phyloP scores from a whole-genome alignment of 78 protist genomes.

The Protostelium mycophagum region DNA sequence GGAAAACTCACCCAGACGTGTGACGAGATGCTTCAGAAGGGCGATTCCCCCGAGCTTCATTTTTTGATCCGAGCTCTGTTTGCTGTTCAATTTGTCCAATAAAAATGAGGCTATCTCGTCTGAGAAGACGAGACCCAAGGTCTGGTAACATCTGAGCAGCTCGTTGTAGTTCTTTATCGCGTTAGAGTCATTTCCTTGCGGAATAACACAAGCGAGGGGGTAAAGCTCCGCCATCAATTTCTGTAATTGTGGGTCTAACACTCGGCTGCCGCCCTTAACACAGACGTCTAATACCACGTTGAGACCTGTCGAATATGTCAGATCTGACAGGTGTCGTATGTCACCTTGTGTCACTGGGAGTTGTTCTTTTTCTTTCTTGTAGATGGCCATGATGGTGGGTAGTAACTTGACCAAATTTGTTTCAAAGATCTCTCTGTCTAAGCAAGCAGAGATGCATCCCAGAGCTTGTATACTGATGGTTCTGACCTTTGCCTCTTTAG shows the following conservation, averaged over 20 bases:
- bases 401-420: slow-evolving; percentile 25
- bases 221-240: slow-evolving; percentile 24
- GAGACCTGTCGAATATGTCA: slow-evolving; percentile 18
- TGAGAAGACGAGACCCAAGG: slow-evolving; percentile 58
- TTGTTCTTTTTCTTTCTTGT: slow-evolving; percentile 51
- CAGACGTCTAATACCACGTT: slow-evolving; percentile 37
- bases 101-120: slow-evolving; percentile 42
- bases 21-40: slow-evolving; percentile 51
- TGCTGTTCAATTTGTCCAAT: slow-evolving; percentile 21
- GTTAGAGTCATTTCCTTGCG: slow-evolving; percentile 31
- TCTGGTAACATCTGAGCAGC: slow-evolving; percentile 69
- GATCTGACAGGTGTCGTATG: background rate
- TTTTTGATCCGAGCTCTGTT: background rate
- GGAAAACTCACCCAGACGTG: slow-evolving; percentile 21
- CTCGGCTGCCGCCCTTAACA: slow-evolving; percentile 27
- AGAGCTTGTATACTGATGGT: slow-evolving; percentile 50
- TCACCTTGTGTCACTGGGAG: slow-evolving; percentile 56
- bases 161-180: slow-evolving; percentile 52
- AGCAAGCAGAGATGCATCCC: slow-evolving; percentile 34
- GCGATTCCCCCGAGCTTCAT: slow-evolving; percentile 39
- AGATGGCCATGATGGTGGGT: slow-evolving; percentile 30
- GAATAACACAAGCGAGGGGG: slow-evolving; percentile 31
- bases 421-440: slow-evolving; percentile 41
- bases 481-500: slow-evolving; percentile 53
- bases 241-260: slow-evolving; percentile 20